Conservation (phyloP, 208 protist genomes). For the Leishmania tropica region DNA sequence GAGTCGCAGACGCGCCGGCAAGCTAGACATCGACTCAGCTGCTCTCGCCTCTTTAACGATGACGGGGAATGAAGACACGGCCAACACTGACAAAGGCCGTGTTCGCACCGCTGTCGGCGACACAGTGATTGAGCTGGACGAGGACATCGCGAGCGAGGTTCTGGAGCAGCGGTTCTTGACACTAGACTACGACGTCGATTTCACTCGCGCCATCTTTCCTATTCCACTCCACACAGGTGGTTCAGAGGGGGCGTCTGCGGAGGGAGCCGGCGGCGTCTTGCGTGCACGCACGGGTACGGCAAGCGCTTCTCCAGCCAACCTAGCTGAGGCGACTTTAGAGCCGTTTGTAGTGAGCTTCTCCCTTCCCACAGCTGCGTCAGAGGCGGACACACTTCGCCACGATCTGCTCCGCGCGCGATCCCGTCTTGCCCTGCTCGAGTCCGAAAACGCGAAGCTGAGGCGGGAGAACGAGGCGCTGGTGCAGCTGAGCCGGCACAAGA, state of each 20-base stretch:
- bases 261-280: background rate
- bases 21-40: background rate
- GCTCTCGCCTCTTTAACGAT: background rate
- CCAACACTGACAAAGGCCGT: background rate
- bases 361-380: background rate
- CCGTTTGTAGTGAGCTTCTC: background rate
- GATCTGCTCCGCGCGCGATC: conserved; percentile 26
- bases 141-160: conserved; percentile 40
- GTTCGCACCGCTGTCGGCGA: conserved; percentile 36
- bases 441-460: conserved; percentile 63
- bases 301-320: background rate
- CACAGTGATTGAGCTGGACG: conserved; percentile 47
- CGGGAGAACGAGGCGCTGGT: conserved; percentile 67
- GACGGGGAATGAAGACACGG: background rate
- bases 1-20: background rate
- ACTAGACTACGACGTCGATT: conserved; percentile 88
- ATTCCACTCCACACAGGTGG: conserved; percentile 45
- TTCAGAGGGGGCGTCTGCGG: background rate
- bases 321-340: background rate
- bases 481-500: conserved; percentile 75
- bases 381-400: background rate
- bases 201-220: conserved; percentile 84
- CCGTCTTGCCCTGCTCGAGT: conserved; percentile 19
- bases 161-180: conserved; percentile 72
- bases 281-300: background rate